phyloP scores from a whole-genome alignment of 2,329 filamentous ascomycete genomes.

The Aspergillus terreus region DNA sequence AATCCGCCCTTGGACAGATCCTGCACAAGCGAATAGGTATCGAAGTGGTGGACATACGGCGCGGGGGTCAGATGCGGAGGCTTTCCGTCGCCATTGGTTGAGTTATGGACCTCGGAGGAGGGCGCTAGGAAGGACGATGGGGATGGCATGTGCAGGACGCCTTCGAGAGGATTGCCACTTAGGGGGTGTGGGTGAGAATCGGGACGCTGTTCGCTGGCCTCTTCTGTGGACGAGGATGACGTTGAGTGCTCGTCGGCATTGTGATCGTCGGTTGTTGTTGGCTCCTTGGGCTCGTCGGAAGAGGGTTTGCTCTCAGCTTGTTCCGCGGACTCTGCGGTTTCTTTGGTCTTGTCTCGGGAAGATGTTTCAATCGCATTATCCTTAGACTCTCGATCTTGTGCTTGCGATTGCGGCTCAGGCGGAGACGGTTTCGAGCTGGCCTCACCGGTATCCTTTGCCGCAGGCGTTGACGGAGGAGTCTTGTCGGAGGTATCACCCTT shows the following conservation, averaged over 20 bases:
- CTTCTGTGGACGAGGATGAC: background rate
- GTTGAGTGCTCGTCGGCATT: constrained; percentile 8
- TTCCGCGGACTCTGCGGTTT: constrained; percentile 6
- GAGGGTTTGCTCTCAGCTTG: constrained; percentile 8
- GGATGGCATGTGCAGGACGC: constrained; percentile 41
- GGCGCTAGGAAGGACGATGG: constrained; percentile 33
- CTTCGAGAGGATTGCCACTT: constrained; percentile 31
- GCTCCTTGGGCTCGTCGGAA: constrained; percentile 18
- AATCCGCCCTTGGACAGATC: constrained; percentile 71
- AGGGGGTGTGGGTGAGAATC: constrained; percentile 1
- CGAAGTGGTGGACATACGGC: constrained; percentile 92
- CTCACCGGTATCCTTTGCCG: constrained; percentile 10
- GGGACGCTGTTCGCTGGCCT: constrained; percentile 11
- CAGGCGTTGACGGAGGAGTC: constrained; percentile 8
- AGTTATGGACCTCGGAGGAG: constrained; percentile 20
- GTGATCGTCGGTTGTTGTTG: constrained; percentile 12
- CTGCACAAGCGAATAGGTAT: constrained; percentile 85
- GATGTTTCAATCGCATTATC: constrained; percentile 9
- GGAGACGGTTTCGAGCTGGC: constrained; percentile 6
- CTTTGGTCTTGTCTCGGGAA: constrained; percentile 13
- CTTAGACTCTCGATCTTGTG: constrained; percentile 8
- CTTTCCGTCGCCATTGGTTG: constrained; percentile 35
- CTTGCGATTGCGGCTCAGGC: constrained; percentile 12
- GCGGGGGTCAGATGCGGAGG: constrained; percentile 65
- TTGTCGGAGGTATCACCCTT: constrained; percentile 21